These are phyloP conservation scores for Hypoxylon sp. DNA, from an alignment of 2,329 filamentous ascomycete species.

Conservation along the genomic window DNA sequence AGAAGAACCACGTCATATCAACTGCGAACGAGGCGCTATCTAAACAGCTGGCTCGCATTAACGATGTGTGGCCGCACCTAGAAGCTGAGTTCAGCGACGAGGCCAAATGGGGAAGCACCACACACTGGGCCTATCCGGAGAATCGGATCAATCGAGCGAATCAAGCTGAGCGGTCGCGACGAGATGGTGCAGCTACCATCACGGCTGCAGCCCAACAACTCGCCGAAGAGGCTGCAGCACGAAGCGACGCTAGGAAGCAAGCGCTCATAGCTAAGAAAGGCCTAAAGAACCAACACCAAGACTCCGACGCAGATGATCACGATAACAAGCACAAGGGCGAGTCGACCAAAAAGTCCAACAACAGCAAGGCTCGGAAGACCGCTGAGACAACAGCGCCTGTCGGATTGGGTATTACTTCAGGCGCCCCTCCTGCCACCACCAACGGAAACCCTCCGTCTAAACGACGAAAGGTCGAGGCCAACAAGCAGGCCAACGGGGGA, in stretches of 20 bases:
- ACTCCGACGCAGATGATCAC: conserved; percentile 85
- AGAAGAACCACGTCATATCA: conserved; percentile 97
- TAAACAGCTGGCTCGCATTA: conserved; percentile 86
- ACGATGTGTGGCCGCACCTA: conserved; percentile 88
- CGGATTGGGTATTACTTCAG: conserved; percentile 77
- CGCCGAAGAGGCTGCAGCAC: conserved; percentile 85
- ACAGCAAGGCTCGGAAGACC: conserved; percentile 75
- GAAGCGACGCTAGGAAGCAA: conserved; percentile 88
- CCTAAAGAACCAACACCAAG: conserved; percentile 76
- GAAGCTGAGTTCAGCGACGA: conserved; percentile 94
- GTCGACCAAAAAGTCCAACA: conserved; percentile 70
- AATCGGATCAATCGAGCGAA: conserved; percentile 78
- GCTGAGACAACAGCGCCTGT: conserved; percentile 66
- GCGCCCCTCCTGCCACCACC: conserved; percentile 62
- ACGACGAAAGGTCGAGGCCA: conserved; percentile 87
- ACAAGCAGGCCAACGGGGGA: conserved; percentile 69
- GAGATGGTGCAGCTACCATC: conserved; percentile 83
- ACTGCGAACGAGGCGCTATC: conserved; percentile 92
- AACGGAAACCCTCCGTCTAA: conserved; percentile 74
- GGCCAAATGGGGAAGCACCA: conserved; percentile 90
- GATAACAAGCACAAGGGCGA: conserved; percentile 65
- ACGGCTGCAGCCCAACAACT: conserved; percentile 83
- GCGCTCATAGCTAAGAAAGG: conserved; percentile 83
- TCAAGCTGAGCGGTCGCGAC: conserved; percentile 79
- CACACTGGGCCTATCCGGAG: conserved; percentile 96